A percentile compares a stretch with the other conserved stretches of the same genome.
Evolutionary conservation across 345 rosid genomes (phyloP).

Genomic region (Lumnitzera littorea): DNA sequence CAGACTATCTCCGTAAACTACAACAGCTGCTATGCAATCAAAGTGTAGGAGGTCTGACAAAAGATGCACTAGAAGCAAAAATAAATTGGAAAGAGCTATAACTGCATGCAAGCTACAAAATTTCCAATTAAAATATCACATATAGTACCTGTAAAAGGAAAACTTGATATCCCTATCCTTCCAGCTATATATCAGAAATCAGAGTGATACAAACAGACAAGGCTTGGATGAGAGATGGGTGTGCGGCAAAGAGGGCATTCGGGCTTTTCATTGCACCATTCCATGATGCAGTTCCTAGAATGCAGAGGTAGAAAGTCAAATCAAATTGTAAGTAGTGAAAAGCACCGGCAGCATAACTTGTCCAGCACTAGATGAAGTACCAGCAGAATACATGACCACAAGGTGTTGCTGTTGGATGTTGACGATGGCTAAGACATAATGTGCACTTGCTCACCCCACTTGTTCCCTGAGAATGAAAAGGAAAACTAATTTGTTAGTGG

Average conservation of each 20-base stretch:
- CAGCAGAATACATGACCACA: conserved; percentile 98
- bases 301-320: background rate
- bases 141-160: too few relatives aligned
- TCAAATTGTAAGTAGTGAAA: background rate
- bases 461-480: conserved; percentile 21
- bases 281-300: conserved; percentile 91
- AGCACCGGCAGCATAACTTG: background rate
- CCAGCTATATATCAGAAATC: conserved; percentile 41
- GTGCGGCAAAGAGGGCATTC: conserved; percentile 97
- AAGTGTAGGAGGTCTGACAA: too few relatives aligned
- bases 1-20: too few relatives aligned
- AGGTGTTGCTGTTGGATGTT: conserved; percentile 80
- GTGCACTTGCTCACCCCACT: conserved; percentile 64
- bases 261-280: conserved; percentile 98
- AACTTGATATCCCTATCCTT: too few relatives aligned
- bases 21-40: too few relatives aligned
- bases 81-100: too few relatives aligned
- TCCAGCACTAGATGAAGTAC: conserved; percentile 15
- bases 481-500: background rate
- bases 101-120: too few relatives aligned
- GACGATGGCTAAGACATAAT: conserved; percentile 77
- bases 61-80: too few relatives aligned
- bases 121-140: too few relatives aligned
- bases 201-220: conserved; percentile 81
- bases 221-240: conserved; percentile 71